Evolutionary conservation across 495 filamentous ascomycete genomes (phyloP).

Genomic region (Tuber borchii): DNA sequence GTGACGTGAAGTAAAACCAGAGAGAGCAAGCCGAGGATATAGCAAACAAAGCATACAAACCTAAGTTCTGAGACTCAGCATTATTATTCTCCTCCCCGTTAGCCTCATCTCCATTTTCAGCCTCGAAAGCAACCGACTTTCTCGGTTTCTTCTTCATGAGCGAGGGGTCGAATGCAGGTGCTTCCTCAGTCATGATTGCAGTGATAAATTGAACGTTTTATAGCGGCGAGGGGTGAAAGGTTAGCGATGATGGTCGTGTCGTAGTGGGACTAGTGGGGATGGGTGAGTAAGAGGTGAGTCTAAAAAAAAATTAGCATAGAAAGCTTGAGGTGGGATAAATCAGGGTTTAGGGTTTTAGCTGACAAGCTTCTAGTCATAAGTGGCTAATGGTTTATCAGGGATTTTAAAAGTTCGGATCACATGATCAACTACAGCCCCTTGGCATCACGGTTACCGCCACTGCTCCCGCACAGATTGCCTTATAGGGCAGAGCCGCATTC

Average conservation of each 20-base stretch:
- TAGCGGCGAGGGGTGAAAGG: not conserved
- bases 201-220: constrained; percentile 1
- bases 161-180: constrained; percentile 35
- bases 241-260: not conserved
- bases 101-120: constrained; percentile 23
- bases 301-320: not conserved
- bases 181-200: constrained; percentile 40
- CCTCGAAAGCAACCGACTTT: constrained; percentile 41
- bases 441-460: not conserved
- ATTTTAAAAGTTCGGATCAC: not conserved
- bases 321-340: not conserved
- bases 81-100: constrained; percentile 34
- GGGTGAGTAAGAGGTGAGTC: not conserved
- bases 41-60: constrained; percentile 20
- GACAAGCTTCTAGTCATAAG: not conserved
- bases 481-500: not conserved
- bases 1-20: not conserved
- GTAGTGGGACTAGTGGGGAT: constrained; percentile 5
- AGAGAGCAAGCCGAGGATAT: constrained; percentile 3
- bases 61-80: constrained; percentile 34
- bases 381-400: not conserved
- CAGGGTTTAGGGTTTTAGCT: not conserved
- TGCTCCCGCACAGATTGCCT: not conserved
- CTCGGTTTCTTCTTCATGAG: constrained; percentile 40
- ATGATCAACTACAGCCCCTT: too few species aligned